A percentile compares a stretch with the other conserved stretches of the same genome.
Evolutionary conservation across 805 yeast species (phyloP).

Genomic region (Trichomonascus vanleenenianus): DNA sequence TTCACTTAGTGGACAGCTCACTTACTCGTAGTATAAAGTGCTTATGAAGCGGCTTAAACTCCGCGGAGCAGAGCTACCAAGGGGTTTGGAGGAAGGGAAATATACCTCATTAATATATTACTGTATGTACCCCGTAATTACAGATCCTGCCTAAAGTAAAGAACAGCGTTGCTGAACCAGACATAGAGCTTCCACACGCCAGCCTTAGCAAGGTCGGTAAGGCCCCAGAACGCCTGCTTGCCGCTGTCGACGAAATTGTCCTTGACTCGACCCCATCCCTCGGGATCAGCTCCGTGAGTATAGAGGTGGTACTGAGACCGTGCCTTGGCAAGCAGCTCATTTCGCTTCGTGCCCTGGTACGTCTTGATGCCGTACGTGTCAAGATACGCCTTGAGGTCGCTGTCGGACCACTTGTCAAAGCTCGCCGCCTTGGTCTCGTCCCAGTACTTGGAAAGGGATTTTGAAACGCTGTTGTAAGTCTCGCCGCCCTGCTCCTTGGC

Average conservation of each 20-base stretch:
- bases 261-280: slow-evolving; percentile 1
- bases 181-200: too few relatives aligned
- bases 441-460: neutral
- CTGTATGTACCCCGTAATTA: too few relatives aligned
- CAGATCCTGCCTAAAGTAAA: too few relatives aligned
- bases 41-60: too few relatives aligned
- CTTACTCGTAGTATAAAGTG: too few relatives aligned
- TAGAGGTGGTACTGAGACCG: slow-evolving; percentile 2
- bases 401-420: slow-evolving; percentile 45
- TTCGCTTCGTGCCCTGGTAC: slow-evolving; percentile 17
- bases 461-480: slow-evolving; percentile 16
- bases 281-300: slow-evolving; percentile 7
- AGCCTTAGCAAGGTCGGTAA: too few relatives aligned
- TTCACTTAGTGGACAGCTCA: too few relatives aligned
- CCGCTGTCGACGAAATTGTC: slow-evolving; percentile 1
- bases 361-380: slow-evolving; percentile 33
- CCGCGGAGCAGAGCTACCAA: too few relatives aligned
- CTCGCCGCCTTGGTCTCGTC: slow-evolving; percentile 35
- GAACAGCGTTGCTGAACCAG: too few relatives aligned
- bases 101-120: too few relatives aligned
- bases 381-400: slow-evolving; percentile 51
- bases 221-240: neutral
- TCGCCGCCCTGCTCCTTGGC: slow-evolving; percentile 33
- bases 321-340: slow-evolving; percentile 17
- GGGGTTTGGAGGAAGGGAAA: too few relatives aligned